Base-by-base conservation (phyloP, 768 basidiomycete genomes). In the Tricholoma sp. region DNA sequence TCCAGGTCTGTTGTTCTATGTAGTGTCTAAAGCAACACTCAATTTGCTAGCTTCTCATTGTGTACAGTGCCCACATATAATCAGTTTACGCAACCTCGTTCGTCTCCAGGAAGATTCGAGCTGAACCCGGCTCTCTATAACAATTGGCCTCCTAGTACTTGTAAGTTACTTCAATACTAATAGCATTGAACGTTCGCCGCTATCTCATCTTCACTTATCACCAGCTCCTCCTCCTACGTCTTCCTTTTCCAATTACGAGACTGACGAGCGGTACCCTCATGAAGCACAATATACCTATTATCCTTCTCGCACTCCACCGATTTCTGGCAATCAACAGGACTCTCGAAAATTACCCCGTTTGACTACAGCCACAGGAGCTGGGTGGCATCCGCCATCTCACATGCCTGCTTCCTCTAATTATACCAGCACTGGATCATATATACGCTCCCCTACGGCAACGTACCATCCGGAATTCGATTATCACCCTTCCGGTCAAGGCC, bases 1-100 rank as follows among this genome's bases (percentile, higher is more conserved):
- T 86, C 83, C 88, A 89, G 88, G 88, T 89, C 84, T 82, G 88
- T 88, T 80, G 74, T 73, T 74, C 75, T 69, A 74, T 77, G 68
- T 79, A 72, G 75, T 80, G 72, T 80, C 72, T 67, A 67, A 66
- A 64, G 68, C 79, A 76, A 76, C 74, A 67, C 82, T 84, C 81
- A 84, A 83, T 75, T 73, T 75, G 71, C 70, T 74, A 73, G 75
- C 71, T 80, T 77, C 47, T 50, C 27, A 65, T 72, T 62, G 67
- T 75, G 70, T 78, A 74, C 73, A 87, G 86, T 77, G 74, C 82
- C 85, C 79, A 68, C 73, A 67, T 82, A 81, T 54, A 43, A 74
- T 67, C 74, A 83, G 60, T 87, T 81, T 72, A 74, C 82, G 32
- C 84, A 86, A 75, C 81, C 83, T 63, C 83, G 86, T 65, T 79